Evolutionary conservation across 176 grass and related monocot genomes (phyloP), one percentile per base, ranked within the genome.

Genomic region (Avena atlantica): DNA sequence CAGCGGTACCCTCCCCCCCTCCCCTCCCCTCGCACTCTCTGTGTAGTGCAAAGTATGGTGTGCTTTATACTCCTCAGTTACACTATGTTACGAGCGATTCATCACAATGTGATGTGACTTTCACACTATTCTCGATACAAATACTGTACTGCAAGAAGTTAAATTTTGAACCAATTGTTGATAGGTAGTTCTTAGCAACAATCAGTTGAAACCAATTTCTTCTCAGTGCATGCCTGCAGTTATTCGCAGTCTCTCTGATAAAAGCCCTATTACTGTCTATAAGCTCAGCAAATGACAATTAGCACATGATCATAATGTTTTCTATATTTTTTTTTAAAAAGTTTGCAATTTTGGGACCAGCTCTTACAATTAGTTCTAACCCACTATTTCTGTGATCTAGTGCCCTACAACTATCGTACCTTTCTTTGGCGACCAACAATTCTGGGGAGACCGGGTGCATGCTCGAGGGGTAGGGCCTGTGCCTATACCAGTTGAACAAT

Each of bases 351-450:
- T 73, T 60, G 42, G 49, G 60, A 27, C 29, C 21, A 70, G 6
- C 27, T 81, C 12, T 75, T 88, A 23, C 34, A 78, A 58, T 88
- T 71, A 79, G 15, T 13, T 69, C 61, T 57, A 81, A 83, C 6
- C n/a, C 78, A 78, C 3, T 19, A 24, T 67, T 49, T 75, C 71
- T 76, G 44, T 86, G 37, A 79, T 82, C 67, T 63, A 98, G 97
- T 98, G 97, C 76, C 97, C 97, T 74, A 98, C 97, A 72, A 94
- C 97, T 59, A 92, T 98, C 70, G 93, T 98, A 42, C 94, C 97
- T 42, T 98, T 98, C 88, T 96, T 98, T 84, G 97, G 97, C 50
- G 96, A 98, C 59, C 94, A 98, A 90, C 89, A 90, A 55, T 98
- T 98, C 59, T 98, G 97, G 97, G 97, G 96, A n/a, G 97, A 96